Percentiles rank a stretch among this genome's conserved stretches.
phyloP scores from a whole-genome alignment of 768 basidiomycete genomes.

The Lactarius akahatsu region DNA sequence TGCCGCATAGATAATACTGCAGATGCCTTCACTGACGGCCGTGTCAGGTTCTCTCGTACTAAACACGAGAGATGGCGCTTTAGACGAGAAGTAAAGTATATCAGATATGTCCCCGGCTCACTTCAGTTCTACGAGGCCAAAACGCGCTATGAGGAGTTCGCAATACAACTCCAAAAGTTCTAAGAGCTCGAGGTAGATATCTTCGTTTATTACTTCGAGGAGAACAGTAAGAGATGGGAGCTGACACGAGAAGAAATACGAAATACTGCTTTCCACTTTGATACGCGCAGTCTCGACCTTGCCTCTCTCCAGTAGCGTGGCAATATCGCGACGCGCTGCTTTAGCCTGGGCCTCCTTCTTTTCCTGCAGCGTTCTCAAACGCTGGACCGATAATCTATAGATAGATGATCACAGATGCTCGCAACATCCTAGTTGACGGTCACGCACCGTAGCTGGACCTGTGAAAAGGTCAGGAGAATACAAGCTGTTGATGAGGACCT shows the following conservation, averaged over 20 bases:
- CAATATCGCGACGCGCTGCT: constrained; percentile 72
- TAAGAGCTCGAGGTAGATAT: constrained; percentile 81
- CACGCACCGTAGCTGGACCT: constrained; percentile 52
- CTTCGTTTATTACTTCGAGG: constrained; percentile 72
- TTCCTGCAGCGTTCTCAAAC: constrained; percentile 81
- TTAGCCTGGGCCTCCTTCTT: constrained; percentile 90
- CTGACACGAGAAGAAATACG: constrained; percentile 30
- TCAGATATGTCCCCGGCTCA: constrained; percentile 39
- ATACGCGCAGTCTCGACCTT: constrained; percentile 84
- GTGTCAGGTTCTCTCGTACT: constrained; percentile 85
- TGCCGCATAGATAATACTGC: constrained; percentile 85
- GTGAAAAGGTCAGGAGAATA: constrained; percentile 11
- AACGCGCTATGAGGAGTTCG: constrained; percentile 89
- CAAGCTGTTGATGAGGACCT: neutral
- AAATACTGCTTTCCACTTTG: constrained; percentile 80
- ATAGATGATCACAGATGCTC: neutral
- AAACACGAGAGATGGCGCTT: constrained; percentile 4
- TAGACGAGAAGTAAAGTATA: neutral
- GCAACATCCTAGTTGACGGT: constrained; percentile 2
- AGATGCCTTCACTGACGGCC: constrained; percentile 82
- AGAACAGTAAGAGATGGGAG: constrained; percentile 19
- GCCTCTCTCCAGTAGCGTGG: constrained; percentile 70
- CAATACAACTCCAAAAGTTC: constrained; percentile 94
- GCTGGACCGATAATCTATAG: constrained; percentile 76
- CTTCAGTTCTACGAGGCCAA: constrained; percentile 89